phyloP scores from a whole-genome alignment of 306 rosid genomes.

The Corylus avellana region DNA sequence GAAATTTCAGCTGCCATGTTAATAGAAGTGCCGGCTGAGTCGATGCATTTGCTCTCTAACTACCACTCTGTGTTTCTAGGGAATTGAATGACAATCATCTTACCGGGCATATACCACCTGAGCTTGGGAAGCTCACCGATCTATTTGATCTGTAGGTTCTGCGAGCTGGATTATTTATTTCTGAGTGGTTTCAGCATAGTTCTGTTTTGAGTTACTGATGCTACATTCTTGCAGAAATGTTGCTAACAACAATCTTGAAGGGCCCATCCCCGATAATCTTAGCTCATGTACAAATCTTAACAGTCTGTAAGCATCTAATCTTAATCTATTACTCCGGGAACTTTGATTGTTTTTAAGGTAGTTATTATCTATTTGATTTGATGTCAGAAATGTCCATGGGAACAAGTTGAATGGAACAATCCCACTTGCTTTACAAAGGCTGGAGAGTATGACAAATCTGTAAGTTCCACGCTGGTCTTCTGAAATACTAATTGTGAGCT shows the following conservation, averaged over 20 bases:
- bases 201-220: conserved; percentile 8
- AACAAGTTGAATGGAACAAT: conserved; percentile 86
- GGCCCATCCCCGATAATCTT: conserved; percentile 74
- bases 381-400: conserved; percentile 68
- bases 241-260: conserved; percentile 85
- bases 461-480: conserved; percentile 39
- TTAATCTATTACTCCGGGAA: neutral
- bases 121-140: conserved; percentile 92
- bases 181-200: neutral
- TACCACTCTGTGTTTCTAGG: conserved; percentile 39
- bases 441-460: conserved; percentile 97
- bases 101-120: conserved; percentile 82
- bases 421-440: conserved; percentile 67
- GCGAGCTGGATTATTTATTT: conserved; percentile 8
- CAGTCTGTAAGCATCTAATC: conserved; percentile 73
- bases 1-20: neutral
- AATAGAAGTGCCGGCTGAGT: neutral
- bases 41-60: neutral
- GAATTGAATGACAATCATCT: conserved; percentile 81
- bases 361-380: conserved; percentile 16
- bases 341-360: neutral
- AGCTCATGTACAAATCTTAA: conserved; percentile 91
- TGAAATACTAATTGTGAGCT: neutral
- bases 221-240: conserved; percentile 58
- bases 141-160: conserved; percentile 81